Base-by-base conservation (phyloP, 768 basidiomycete species). In the Phylloporus sp. region DNA sequence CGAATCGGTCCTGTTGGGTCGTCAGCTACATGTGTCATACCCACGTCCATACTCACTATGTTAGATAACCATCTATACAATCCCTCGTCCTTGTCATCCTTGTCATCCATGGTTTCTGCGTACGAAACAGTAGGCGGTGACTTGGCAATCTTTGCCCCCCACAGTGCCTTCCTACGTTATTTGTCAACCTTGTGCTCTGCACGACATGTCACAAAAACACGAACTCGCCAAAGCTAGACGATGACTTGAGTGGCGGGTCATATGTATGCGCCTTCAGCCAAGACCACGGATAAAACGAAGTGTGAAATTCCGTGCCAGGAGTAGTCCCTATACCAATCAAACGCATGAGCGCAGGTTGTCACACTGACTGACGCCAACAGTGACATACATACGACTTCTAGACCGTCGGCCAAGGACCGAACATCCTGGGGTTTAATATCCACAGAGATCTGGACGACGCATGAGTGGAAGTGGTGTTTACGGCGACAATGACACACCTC, bases 201-300 rank as follows among this genome's bases (percentile, higher is more conserved):
- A 29, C 54, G 9, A 28, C 35, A 22, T 34, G 44, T 38, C 9
- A 6, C 2, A 40, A 27, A 27, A 52, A 39, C 31, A 72, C 77
- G 57, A 51, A 86, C 86, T 82, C 82, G 29, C 66, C 22, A 44
- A 47, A 39, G 8, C 38, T 53, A 46, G 38, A 41, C 23, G 11
- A 41, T 42, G 47, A 53, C 63, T 49, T 62, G 58, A 35, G 77
- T 3, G 79, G 75, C 9, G 92, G 91, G 63, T 94, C 88, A 63
- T 95, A 95, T 5, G 91, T 84, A 54, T 91, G 82, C 54, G 70
- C 65, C 60, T 77, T 76, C 4, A 97, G 77, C 87, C 93, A 95
- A 32, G 80, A 72, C 87, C 91, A 92, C 0, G 95, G 92, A 62
- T 91, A 97, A 45, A 86, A 58, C 0, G 93, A 95, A n/a, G 77